These are phyloP conservation scores for Liquidambar formosana DNA, from an alignment of 164 flowering plant species.

Conservation along the genomic window DNA sequence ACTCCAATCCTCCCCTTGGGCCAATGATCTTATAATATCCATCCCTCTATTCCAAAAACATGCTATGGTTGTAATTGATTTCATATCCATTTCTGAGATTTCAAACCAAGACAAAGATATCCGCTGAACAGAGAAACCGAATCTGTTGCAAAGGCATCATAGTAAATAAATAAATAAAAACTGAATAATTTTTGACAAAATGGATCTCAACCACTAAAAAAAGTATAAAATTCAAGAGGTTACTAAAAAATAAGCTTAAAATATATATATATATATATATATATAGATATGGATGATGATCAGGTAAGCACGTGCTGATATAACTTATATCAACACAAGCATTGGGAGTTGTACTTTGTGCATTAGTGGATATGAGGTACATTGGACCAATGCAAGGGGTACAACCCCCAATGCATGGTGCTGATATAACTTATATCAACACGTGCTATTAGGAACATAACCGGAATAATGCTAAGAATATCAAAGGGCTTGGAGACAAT, in stretches of 20 bases:
- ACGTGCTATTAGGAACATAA: too few relatives aligned
- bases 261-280: background rate
- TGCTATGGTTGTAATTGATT: slow-evolving; percentile 28
- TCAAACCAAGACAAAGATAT: slow-evolving; percentile 54
- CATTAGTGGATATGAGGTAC: too few relatives aligned
- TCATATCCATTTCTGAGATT: slow-evolving; percentile 45
- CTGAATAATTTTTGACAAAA: slow-evolving; percentile 3
- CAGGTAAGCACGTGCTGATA: too few relatives aligned
- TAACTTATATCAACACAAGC: too few relatives aligned
- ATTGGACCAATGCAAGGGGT: too few relatives aligned
- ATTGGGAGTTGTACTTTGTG: too few relatives aligned
- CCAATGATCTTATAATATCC: slow-evolving; percentile 34
- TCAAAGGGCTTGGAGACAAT: background rate
- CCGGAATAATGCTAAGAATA: too few relatives aligned
- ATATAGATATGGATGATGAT: background rate
- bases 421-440: too few relatives aligned
- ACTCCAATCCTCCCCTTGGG: slow-evolving; percentile 68
- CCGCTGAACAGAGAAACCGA: slow-evolving; percentile 38
- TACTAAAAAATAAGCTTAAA: background rate
- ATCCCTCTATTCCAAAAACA: slow-evolving; percentile 56
- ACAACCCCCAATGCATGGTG: too few relatives aligned
- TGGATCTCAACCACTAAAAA: background rate
- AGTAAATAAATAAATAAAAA: slow-evolving; percentile 17
- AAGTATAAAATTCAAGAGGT: background rate
- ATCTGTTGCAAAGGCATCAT: slow-evolving; percentile 40